Base-by-base conservation (phyloP, 805 yeast species). In the Metschnikowia shivogae region DNA sequence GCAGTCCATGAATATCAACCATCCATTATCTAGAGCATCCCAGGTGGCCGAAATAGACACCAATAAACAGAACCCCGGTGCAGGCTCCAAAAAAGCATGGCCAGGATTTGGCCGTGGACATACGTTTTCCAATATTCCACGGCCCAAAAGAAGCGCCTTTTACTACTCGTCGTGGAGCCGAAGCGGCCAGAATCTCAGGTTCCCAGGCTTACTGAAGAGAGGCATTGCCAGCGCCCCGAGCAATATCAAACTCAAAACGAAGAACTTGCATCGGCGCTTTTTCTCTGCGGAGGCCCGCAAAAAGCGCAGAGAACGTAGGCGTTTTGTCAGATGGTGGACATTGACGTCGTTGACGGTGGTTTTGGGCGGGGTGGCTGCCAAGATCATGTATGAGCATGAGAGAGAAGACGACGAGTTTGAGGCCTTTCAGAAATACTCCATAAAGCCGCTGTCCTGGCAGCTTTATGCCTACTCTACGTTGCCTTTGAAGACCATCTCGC, bases 401-500 rank as follows among this genome's bases (percentile, higher is more conserved):
- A 69, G 60, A 22, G 64, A 63, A 32, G 56, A 48, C 24, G 68
- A 65, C 9, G 65, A 61, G 3, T 45, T 44, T 19, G 55, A 54
- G 34, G 60, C 60, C 2, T 57, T 55, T 45, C 63, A 67, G 52
- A 67, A 69, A 45, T 69, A 70, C 56, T 65, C 64, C 37, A 73
- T 77, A 45, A 76, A 76, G 54, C 90, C 89, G 7, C 83, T 81
- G 52, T 84, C 95, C 7, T 90, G 97, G 97, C 82, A 85, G 34
- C 78, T 92, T 45, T 90, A 88, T 59, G 84, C 93, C 27, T 93
- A 93, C 65, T 81, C 89, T 3, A 83, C 97, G 1, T 72, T 93
- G 38, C 99, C 99, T 1, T 75, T 93, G 61, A 89, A 90, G 60
- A 86, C 96, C 1, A 73, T 89, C 29, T 89, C 97, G 0, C 78